Evolutionary conservation across 202 grass and related monocot species (phyloP).

Genomic region (Panicum virgatum): DNA sequence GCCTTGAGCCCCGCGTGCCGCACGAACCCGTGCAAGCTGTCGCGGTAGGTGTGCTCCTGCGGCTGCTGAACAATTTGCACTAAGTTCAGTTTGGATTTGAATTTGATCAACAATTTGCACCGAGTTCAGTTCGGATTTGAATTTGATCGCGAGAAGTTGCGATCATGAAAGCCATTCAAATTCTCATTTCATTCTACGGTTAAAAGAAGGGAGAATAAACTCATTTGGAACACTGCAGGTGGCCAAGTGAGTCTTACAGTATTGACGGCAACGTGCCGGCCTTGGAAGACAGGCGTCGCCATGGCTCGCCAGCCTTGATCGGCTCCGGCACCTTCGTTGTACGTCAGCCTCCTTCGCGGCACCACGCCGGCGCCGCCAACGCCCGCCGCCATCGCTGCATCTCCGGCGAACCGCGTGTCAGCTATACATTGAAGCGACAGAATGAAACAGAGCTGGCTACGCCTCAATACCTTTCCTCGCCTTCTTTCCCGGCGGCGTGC

Average conservation of each 20-base stretch:
- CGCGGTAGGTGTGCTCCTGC: slow-evolving; percentile 45
- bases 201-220: not conserved
- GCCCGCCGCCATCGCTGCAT: not conserved
- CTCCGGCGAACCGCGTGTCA: not conserved
- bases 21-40: slow-evolving; percentile 60
- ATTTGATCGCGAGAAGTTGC: not conserved
- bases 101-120: not conserved
- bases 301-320: not conserved
- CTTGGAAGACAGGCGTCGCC: not conserved
- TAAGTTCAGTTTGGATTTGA: not conserved
- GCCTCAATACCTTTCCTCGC: slow-evolving; percentile 34
- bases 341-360: slow-evolving; percentile 34
- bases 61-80: slow-evolving; percentile 41
- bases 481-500: slow-evolving; percentile 35
- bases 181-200: not conserved
- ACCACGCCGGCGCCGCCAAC: not conserved
- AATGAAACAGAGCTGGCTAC: not conserved
- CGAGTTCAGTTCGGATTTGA: not conserved
- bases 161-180: not conserved
- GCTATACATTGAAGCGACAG: not conserved
- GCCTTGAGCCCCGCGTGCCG: slow-evolving; percentile 61
- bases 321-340: not conserved
- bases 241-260: not conserved
- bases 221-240: not conserved
- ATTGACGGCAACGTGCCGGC: not conserved